These are phyloP conservation scores for Puccinia hordei DNA, from an alignment of 1,284 basidiomycete species.

Conservation along the genomic window DNA sequence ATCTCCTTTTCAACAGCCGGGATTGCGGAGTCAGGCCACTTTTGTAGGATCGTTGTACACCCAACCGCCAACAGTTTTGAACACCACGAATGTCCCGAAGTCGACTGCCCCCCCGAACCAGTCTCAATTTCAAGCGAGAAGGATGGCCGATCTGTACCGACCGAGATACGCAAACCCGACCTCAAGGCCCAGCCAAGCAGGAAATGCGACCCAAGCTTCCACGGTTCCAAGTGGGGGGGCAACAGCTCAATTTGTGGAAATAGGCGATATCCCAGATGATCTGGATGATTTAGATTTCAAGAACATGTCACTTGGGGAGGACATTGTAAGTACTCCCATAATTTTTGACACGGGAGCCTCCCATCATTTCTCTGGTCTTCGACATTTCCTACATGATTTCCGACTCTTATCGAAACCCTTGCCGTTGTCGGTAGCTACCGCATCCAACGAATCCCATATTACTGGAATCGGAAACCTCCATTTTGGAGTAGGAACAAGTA, in stretches of 20 bases:
- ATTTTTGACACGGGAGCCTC: slow-evolving; percentile 13
- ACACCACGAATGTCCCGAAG: background rate
- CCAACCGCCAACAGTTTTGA: background rate
- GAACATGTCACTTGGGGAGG: background rate
- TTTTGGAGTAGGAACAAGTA: background rate
- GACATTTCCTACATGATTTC: background rate
- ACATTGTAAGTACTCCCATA: background rate
- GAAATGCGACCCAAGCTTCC: too few relatives aligned
- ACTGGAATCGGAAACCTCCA: background rate
- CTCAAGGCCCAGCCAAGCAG: background rate
- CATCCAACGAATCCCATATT: background rate
- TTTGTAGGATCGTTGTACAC: background rate
- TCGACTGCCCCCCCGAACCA: too few relatives aligned
- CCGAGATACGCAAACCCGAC: background rate
- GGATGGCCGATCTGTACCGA: background rate
- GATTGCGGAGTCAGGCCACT: background rate
- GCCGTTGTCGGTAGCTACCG: slow-evolving; percentile 6
- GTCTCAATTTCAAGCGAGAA: background rate
- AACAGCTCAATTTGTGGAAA: background rate
- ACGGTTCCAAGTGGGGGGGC: too few relatives aligned
- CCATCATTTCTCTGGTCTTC: background rate
- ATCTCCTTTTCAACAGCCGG: background rate
- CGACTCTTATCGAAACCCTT: background rate
- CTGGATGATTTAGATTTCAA: background rate
- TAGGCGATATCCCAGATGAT: background rate